Evolutionary conservation across 345 rosid species (phyloP).

Genomic region (Salix exigua): DNA sequence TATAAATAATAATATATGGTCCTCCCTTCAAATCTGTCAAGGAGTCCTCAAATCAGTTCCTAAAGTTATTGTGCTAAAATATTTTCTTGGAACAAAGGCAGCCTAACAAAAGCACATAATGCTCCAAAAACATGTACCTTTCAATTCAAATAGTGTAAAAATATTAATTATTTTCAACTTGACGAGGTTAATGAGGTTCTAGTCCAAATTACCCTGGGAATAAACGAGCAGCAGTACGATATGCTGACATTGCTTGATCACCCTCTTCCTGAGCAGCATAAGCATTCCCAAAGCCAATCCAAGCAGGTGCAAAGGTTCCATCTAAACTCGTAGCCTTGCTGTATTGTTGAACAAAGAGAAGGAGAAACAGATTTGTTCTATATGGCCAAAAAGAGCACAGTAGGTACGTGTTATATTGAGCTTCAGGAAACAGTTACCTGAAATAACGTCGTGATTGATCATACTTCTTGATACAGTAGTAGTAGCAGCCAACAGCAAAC

Average conservation of each 20-base stretch:
- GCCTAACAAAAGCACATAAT: background rate
- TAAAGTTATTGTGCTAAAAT: background rate
- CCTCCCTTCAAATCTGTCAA: background rate
- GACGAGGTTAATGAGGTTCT: background rate
- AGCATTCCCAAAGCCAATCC: constrained; percentile 92
- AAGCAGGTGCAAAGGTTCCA: constrained; percentile 84
- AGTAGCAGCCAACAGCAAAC: constrained; percentile 74
- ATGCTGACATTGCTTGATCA: constrained; percentile 96
- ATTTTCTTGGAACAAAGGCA: background rate
- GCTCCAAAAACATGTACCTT: background rate
- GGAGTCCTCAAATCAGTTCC: background rate
- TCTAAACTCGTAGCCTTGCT: constrained; percentile 88
- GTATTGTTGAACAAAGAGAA: constrained; percentile 20
- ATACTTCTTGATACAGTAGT: constrained; percentile 75
- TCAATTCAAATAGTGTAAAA: background rate
- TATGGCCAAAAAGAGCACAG: background rate
- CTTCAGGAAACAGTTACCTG: constrained; percentile 45
- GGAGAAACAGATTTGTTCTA: constrained; percentile 1
- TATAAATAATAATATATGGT: background rate
- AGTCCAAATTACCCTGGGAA: constrained; percentile 78
- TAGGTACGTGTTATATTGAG: background rate
- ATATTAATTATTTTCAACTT: background rate
- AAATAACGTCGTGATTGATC: constrained; percentile 82
- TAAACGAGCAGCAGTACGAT: constrained; percentile 87
- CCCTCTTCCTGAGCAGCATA: constrained; percentile 90